Conservation (phyloP, 2,329 filamentous ascomycete genomes). For the Fusarium fracticaudum region DNA sequence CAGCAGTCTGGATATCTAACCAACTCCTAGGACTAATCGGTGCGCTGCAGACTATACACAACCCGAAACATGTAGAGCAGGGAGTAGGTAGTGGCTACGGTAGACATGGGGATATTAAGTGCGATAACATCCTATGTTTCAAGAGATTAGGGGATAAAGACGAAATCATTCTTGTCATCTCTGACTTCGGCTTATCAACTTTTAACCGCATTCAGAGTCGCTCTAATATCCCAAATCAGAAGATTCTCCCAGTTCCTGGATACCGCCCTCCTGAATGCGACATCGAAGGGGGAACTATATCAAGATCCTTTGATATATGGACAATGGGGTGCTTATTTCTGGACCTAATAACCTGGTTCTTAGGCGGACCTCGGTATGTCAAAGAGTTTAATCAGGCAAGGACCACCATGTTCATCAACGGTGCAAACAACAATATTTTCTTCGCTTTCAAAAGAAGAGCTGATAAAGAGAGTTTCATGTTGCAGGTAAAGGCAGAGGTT, state of each 20-base stretch:
- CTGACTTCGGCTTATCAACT: not conserved
- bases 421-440: not conserved
- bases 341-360: not conserved
- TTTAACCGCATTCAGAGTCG: not conserved
- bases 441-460: not conserved
- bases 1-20: not conserved
- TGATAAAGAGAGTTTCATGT: not conserved
- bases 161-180: not conserved
- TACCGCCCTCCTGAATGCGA: not conserved
- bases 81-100: not conserved
- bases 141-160: not conserved
- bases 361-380: not conserved
- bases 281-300: not conserved
- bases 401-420: not conserved
- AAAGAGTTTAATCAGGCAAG: not conserved
- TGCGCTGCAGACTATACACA: not conserved
- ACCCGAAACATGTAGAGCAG: not conserved
- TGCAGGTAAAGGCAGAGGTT: not conserved
- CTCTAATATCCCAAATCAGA: not conserved
- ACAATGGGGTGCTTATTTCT: not conserved
- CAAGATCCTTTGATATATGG: not conserved
- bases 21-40: not conserved
- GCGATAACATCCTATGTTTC: not conserved
- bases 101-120: not conserved
- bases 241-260: not conserved